phyloP scores from a whole-genome alignment of 2,329 filamentous ascomycete species.

The Scytalidium sp. region DNA sequence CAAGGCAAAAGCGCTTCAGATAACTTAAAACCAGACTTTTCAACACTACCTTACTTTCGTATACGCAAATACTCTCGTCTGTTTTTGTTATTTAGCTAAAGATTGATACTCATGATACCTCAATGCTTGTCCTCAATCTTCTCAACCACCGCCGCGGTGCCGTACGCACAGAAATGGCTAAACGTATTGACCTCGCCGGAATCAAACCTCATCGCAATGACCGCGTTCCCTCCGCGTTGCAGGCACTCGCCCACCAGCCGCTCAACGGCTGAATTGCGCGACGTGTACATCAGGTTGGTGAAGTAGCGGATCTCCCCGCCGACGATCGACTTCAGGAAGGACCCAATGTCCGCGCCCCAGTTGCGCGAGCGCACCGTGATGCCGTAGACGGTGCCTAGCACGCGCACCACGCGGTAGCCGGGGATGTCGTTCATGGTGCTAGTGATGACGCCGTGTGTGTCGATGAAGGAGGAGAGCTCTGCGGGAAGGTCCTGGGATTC shows the following conservation, averaged over 20 bases:
- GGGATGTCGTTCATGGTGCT: conserved; percentile 63
- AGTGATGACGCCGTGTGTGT: conserved; percentile 59
- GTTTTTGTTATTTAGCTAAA: too few species aligned
- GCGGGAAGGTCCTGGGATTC: not conserved
- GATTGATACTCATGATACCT: too few species aligned
- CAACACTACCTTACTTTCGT: too few species aligned
- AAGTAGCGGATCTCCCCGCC: conserved; percentile 60
- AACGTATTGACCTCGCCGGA: conserved; percentile 51
- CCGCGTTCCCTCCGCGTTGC: conserved; percentile 55
- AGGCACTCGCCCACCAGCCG: conserved; percentile 55
- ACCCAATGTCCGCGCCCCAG: conserved; percentile 52
- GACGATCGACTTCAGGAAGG: conserved; percentile 53
- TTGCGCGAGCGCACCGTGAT: conserved; percentile 57
- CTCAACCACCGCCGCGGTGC: conserved; percentile 56
- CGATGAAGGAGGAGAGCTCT: conserved; percentile 47
- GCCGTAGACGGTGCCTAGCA: conserved; percentile 57
- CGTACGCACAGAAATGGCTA: conserved; percentile 58
- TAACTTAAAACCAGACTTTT: too few species aligned
- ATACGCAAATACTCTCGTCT: too few species aligned
- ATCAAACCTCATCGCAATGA: conserved; percentile 58
- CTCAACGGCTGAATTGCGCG: conserved; percentile 56
- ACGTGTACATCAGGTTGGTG: conserved; percentile 56
- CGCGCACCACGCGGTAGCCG: conserved; percentile 54
- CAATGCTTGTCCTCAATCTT: conserved; percentile 53
- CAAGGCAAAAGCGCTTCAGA: too few species aligned